phyloP scores from a whole-genome alignment of 2,329 filamentous ascomycete species.

The Akanthomyces uredinophilus region DNA sequence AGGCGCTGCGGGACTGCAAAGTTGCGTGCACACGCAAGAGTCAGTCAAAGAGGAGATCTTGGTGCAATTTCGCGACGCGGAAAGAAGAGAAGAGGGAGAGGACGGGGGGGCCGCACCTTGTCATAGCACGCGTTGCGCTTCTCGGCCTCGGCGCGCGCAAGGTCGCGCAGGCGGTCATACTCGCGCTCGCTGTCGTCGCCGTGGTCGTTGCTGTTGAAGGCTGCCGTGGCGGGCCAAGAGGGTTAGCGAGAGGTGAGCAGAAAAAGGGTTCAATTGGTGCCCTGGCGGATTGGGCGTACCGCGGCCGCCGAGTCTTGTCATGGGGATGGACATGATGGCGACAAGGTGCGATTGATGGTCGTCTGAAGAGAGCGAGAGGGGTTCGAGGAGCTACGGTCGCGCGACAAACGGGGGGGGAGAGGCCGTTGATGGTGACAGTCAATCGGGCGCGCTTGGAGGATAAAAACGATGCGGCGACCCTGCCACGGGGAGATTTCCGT shows the following conservation, averaged over 20 bases:
- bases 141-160: constrained; percentile 73
- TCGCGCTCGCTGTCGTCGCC: constrained; percentile 69
- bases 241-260: background rate
- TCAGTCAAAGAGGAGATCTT: background rate
- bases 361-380: too few relatives aligned
- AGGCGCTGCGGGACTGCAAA: constrained; percentile 75
- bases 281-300: constrained; percentile 30
- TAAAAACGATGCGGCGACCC: background rate
- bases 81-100: too few relatives aligned
- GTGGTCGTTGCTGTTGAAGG: constrained; percentile 65
- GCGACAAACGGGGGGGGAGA: background rate
- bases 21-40: constrained; percentile 21
- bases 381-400: background rate
- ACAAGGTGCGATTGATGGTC: background rate
- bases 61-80: too few relatives aligned
- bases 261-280: background rate
- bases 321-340: constrained; percentile 34
- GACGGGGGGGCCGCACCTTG: constrained; percentile 41
- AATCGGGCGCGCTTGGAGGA: too few relatives aligned
- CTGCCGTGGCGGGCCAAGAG: constrained; percentile 35
- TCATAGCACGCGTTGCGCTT: constrained; percentile 77
- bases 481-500: background rate
- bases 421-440: background rate
- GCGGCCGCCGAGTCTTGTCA: constrained; percentile 40
- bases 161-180: constrained; percentile 83